Conservation (phyloP, 768 basidiomycete genomes). For the Lenzites betulinus region DNA sequence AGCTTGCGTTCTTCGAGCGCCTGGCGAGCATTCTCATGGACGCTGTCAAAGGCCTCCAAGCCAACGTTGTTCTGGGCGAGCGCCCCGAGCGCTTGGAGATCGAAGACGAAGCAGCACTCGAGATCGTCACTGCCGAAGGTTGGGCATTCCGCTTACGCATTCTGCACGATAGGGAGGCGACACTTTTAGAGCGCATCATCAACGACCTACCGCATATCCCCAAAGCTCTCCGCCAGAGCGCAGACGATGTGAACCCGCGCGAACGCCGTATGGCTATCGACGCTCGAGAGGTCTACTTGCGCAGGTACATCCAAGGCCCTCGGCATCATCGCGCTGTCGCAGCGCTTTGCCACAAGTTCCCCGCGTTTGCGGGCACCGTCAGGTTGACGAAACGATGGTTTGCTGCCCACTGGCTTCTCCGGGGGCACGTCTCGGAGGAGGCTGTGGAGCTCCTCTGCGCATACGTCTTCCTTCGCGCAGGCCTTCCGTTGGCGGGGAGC, state of each 20-base stretch:
- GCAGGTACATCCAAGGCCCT: constrained; percentile 79
- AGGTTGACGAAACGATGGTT: constrained; percentile 94
- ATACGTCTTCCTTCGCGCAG: constrained; percentile 66
- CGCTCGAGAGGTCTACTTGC: constrained; percentile 60
- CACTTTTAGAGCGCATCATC: constrained; percentile 71
- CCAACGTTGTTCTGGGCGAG: constrained; percentile 59
- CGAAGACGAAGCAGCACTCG: constrained; percentile 70
- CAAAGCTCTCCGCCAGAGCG: constrained; percentile 23
- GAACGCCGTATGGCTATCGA: constrained; percentile 58
- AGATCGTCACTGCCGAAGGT: constrained; percentile 77
- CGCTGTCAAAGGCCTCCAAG: constrained; percentile 50
- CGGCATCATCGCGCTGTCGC: constrained; percentile 84
- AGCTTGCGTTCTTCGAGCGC: constrained; percentile 87
- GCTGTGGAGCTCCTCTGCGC: constrained; percentile 87
- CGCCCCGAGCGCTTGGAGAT: constrained; percentile 52
- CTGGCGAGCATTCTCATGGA: constrained; percentile 68
- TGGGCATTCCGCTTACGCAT: constrained; percentile 87
- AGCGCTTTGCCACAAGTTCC: constrained; percentile 74
- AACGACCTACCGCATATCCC: constrained; percentile 42
- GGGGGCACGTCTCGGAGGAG: constrained; percentile 71
- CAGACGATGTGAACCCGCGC: constrained; percentile 33
- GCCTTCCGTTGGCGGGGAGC: constrained; percentile 31
- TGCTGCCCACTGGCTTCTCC: constrained; percentile 84
- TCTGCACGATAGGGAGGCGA: constrained; percentile 85
- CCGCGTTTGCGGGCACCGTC: constrained; percentile 82